Percentiles rank a stretch among this genome's conserved stretches.
phyloP scores from a whole-genome alignment of 805 yeast genomes.

The Yamadazyma philogaea region DNA sequence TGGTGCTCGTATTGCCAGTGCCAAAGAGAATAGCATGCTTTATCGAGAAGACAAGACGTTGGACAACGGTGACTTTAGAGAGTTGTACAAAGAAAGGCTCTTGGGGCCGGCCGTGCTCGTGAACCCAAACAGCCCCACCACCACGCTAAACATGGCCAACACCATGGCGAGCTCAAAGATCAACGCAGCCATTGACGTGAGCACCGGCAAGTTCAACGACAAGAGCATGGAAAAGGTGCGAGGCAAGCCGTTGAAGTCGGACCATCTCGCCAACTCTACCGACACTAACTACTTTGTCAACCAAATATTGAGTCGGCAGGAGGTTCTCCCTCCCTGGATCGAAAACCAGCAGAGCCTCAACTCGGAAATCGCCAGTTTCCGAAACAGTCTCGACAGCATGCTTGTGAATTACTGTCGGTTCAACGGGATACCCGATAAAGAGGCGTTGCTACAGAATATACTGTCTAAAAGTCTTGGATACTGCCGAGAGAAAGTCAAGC shows the following conservation, averaged over 20 bases:
- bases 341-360: constrained; percentile 75
- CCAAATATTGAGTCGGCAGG: constrained; percentile 70
- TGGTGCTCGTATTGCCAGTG: constrained; percentile 43
- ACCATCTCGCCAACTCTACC: constrained; percentile 62
- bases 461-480: constrained; percentile 14
- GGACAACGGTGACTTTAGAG: constrained; percentile 48
- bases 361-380: constrained; percentile 43
- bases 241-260: constrained; percentile 55
- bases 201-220: constrained; percentile 66
- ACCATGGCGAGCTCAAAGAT: constrained; percentile 74
- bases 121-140: constrained; percentile 38
- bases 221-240: constrained; percentile 45
- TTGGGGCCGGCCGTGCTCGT: constrained; percentile 52
- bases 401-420: constrained; percentile 27
- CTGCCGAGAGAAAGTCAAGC: constrained; percentile 20
- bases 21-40: constrained; percentile 65
- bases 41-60: constrained; percentile 40
- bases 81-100: constrained; percentile 61
- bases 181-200: constrained; percentile 59
- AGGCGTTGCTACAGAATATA: constrained; percentile 1
- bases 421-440: constrained; percentile 15
- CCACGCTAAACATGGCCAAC: constrained; percentile 51
- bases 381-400: constrained; percentile 40
- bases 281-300: constrained; percentile 69
- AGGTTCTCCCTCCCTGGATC: constrained; percentile 86